Base-by-base conservation (phyloP, 495 filamentous ascomycete genomes). In the Penicillium ucsense region DNA sequence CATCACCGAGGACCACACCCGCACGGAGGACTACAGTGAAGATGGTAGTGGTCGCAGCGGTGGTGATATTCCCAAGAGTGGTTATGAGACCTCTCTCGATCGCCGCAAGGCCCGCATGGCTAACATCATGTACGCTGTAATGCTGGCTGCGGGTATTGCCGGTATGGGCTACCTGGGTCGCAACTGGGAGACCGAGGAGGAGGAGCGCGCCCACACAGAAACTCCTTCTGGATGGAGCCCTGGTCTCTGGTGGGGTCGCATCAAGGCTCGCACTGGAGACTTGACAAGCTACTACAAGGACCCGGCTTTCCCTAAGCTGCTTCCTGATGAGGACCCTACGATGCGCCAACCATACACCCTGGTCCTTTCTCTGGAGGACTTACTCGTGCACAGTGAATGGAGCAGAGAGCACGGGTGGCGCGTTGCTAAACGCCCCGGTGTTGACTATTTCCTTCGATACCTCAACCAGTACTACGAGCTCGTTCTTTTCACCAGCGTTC, bases 401-500 rank as follows among this genome's bases (percentile, higher is more conserved):
- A 80, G 80, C 20, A 79, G 89, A 43, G 85, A 97, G 55, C 85
- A 96, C 56, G 92, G 92, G 30, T 98, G 92, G 91, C 81, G 91
- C 48, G 79, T 91, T 54, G 92, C 92, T 37, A 98, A 98, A 71
- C 81, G 92, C 33, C 92, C 92, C 30, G 92, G 92, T 36, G 76
- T 95, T 39, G 92, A 98, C 70, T 98, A 98, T 73, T 97, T 98
- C 72, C 66, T 98, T 45, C 87, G 85, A 59, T 98, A 98, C 62
- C 75, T 98, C 35, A 89, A 84, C 66, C 88, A 95, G 62, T 96
- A 97, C 74, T 98, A 95, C 65, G 92, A 98, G 63, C 75, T 98
- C 27, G 94, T 96, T 35, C 78, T 98, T 39, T 98, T 95, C 72
- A 96, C 94, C 30, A 88, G 76, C 47, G 81, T 89, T 10, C 86